Base-by-base conservation (phyloP, 495 filamentous ascomycete genomes). In the Aspergillus sclerotiicarbonarius region DNA sequence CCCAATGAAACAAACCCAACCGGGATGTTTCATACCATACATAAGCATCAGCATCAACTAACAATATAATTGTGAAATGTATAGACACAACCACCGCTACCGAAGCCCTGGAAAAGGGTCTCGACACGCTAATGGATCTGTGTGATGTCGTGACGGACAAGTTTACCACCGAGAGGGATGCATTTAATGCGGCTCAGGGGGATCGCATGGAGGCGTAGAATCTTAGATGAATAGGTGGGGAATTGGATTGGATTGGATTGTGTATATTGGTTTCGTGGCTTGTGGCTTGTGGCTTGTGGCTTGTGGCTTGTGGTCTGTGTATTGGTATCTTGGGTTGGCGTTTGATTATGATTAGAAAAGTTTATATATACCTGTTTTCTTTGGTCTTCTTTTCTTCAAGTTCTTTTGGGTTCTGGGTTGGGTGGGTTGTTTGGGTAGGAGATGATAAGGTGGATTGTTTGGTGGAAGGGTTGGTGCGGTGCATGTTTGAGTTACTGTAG, bases 61-160 rank as follows among this genome's bases (percentile, higher is more conserved):
- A 19, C 50, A 8, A 18, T 21, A 37, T 33, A 46, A n/a, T n/a
- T n/a, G n/a, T n/a, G n/a, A n/a, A n/a, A n/a, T n/a, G 7, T 58
- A 48, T 51, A 96, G 91, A 95, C 54, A 82, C 82, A 19, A 92
- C 86, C 4, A 92, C 82, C 7, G 93, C 91, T 3, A 82, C 88
- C 46, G 85, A 94, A 54, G 94, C 90, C 2, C 74, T 98, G 46
- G 85, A 93, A 61, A 98, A 96, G 72, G 94, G 94, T 4, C 81
- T 98, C 6, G 80, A 85, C 52, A 91, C 96, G 61, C 74, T 98
- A 41, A 87, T 90, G 75, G 91, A 92, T 44, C 80, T 98, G 21
- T 98, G 94, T 64, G 91, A 96, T 69, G 87, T 96, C 15, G 90
- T 98, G 4, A 81, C 84, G 18, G 90, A 95, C 25, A 91, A 92